Percentiles rank a stretch among this genome's conserved stretches.
phyloP scores from a whole-genome alignment of 176 grass and related monocot genomes.

The Raddia distichophylla region DNA sequence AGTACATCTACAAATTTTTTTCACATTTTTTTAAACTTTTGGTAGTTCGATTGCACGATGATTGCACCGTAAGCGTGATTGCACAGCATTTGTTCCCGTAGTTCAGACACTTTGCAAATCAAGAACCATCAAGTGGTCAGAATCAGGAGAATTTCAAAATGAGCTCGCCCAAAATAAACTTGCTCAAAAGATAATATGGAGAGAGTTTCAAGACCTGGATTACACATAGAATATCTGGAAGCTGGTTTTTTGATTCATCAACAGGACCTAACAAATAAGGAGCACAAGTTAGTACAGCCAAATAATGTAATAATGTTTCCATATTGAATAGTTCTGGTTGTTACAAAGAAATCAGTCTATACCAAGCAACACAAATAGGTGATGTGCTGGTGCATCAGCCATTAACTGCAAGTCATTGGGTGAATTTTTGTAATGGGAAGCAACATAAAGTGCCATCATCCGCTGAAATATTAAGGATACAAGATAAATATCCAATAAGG shows the following conservation, averaged over 20 bases:
- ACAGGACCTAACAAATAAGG: slow-evolving; percentile 65
- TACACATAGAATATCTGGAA: slow-evolving; percentile 98
- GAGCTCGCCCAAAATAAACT: neutral
- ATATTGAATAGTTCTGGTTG: neutral
- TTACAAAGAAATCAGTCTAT: slow-evolving; percentile 17
- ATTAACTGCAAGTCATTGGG: slow-evolving; percentile 99
- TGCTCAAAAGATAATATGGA: slow-evolving; percentile 16
- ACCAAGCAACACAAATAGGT: slow-evolving; percentile 98
- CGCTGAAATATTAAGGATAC: slow-evolving; percentile 66
- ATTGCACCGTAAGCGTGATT: too few species aligned
- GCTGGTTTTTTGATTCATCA: slow-evolving; percentile 84
- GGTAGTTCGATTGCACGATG: too few species aligned
- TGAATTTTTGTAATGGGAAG: slow-evolving; percentile 99
- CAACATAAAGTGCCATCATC: slow-evolving; percentile 99
- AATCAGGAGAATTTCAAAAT: neutral
- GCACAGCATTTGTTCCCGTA: too few species aligned
- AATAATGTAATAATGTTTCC: neutral
- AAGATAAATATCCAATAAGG: slow-evolving; percentile 33
- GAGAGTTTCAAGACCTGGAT: slow-evolving; percentile 66
- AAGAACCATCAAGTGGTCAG: slow-evolving; percentile 3
- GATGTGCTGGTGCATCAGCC: slow-evolving; percentile 97
- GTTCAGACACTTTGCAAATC: neutral
- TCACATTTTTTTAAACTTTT: too few species aligned
- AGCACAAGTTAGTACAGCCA: slow-evolving; percentile 23
- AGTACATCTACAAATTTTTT: too few species aligned